Conservation (phyloP, 805 yeast genomes). For the Teunomyces panamensis region DNA sequence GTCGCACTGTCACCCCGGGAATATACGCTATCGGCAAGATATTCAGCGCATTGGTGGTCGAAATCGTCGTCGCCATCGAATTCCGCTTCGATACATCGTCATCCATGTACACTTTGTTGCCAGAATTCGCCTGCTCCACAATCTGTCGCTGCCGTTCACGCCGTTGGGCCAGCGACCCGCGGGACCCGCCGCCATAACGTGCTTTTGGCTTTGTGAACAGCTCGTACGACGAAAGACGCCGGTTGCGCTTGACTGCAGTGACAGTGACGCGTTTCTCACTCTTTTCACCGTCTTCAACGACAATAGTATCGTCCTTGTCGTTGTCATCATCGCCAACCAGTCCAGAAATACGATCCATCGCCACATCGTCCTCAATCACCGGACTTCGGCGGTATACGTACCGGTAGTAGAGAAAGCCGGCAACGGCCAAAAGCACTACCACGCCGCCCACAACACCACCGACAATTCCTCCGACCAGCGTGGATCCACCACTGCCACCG, state of each 20-base stretch:
- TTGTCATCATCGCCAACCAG: conserved; percentile 4
- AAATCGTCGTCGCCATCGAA: conserved; percentile 58
- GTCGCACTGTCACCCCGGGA: conserved; percentile 82
- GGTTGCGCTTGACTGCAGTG: conserved; percentile 2
- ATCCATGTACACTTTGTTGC: conserved; percentile 15
- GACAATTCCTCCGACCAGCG: conserved; percentile 52
- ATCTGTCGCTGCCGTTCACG: conserved; percentile 15
- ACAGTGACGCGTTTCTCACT: neutral
- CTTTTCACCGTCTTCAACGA: conserved; percentile 7
- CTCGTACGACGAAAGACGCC: conserved; percentile 39
- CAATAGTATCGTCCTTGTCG: conserved; percentile 7
- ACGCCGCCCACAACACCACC: conserved; percentile 55
- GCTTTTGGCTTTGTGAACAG: conserved; percentile 42
- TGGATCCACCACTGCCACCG: conserved; percentile 5
- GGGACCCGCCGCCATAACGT: conserved; percentile 9
- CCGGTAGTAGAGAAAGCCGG: conserved; percentile 32
- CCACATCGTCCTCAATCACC: conserved; percentile 27
- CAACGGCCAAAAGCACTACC: conserved; percentile 69
- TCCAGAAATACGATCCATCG: conserved; percentile 8
- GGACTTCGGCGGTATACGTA: conserved; percentile 33
- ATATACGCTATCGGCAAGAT: conserved; percentile 89
- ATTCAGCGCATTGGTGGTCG: conserved; percentile 77
- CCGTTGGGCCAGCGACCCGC: conserved; percentile 6
- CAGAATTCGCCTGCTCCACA: conserved; percentile 12
- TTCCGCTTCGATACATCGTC: conserved; percentile 21